Conservation (phyloP, 768 basidiomycete species). For the Gloeostereum incarnatum region DNA sequence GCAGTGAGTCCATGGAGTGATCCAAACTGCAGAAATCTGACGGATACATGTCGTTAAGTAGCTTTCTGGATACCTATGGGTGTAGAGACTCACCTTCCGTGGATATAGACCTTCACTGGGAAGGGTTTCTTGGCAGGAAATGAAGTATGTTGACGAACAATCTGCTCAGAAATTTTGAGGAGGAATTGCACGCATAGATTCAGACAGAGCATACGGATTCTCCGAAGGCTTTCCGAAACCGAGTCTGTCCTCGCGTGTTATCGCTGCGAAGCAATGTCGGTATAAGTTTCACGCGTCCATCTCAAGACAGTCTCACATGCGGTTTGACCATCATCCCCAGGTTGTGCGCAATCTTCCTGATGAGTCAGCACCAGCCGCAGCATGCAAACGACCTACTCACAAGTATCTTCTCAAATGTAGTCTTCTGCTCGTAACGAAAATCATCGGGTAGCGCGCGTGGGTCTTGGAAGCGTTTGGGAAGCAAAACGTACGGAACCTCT, state of each 20-base stretch:
- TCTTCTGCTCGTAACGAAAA: conserved; percentile 45
- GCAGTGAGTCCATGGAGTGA: conserved; percentile 53
- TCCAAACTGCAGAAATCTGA: conserved; percentile 69
- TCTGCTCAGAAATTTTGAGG: conserved; percentile 18
- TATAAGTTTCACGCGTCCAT: not conserved
- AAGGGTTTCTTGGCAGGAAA: conserved; percentile 31
- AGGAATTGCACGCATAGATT: no score
- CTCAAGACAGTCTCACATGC: conserved; percentile 21
- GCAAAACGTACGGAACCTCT: conserved; percentile 71
- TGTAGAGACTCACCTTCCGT: conserved; percentile 51
- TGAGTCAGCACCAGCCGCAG: not conserved
- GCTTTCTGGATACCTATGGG: not conserved
- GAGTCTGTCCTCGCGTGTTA: conserved; percentile 45
- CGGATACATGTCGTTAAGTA: not conserved
- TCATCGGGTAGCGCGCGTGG: conserved; percentile 42
- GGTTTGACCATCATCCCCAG: conserved; percentile 55
- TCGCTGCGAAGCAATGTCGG: conserved; percentile 19
- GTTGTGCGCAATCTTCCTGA: conserved; percentile 49
- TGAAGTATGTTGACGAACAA: conserved; percentile 57
- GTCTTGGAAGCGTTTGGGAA: conserved; percentile 56
- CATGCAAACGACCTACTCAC: conserved; percentile 23
- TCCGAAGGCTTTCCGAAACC: conserved; percentile 62
- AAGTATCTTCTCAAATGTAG: conserved; percentile 48
- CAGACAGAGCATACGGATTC: conserved; percentile 42
- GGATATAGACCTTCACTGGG: conserved; percentile 68